These are phyloP conservation scores for Schoenoplectus tabernaemontani DNA, from an alignment of 202 grass and related monocot species.

Conservation along the genomic window DNA sequence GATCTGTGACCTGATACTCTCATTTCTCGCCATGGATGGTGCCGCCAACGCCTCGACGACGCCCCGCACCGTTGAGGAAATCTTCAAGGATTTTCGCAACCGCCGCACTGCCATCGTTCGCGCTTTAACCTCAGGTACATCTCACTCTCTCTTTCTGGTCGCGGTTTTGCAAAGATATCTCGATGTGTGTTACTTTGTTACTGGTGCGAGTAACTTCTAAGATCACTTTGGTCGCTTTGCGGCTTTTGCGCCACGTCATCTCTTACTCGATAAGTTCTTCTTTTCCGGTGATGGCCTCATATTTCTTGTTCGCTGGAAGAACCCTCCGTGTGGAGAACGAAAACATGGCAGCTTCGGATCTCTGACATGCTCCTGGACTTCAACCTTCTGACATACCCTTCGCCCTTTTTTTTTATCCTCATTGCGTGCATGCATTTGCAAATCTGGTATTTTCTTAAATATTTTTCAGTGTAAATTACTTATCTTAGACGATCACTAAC, in stretches of 20 bases:
- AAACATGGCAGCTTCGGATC: background rate
- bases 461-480: background rate
- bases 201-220: background rate
- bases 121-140: constrained; percentile 55
- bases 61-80: constrained; percentile 65
- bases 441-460: background rate
- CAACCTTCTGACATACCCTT: background rate
- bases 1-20: constrained; percentile 10
- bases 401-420: background rate
- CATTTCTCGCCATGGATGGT: constrained; percentile 40
- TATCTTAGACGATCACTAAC: background rate
- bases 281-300: background rate
- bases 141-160: background rate
- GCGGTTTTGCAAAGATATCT: background rate
- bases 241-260: background rate
- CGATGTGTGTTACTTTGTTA: background rate
- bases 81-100: constrained; percentile 64
- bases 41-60: constrained; percentile 28
- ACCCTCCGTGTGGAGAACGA: background rate
- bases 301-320: background rate
- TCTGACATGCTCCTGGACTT: background rate
- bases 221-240: background rate
- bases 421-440: background rate
- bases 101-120: constrained; percentile 68
- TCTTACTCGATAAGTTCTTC: background rate